Conservation (phyloP, 805 yeast species). For the Saccharomycopsis selenospora region DNA sequence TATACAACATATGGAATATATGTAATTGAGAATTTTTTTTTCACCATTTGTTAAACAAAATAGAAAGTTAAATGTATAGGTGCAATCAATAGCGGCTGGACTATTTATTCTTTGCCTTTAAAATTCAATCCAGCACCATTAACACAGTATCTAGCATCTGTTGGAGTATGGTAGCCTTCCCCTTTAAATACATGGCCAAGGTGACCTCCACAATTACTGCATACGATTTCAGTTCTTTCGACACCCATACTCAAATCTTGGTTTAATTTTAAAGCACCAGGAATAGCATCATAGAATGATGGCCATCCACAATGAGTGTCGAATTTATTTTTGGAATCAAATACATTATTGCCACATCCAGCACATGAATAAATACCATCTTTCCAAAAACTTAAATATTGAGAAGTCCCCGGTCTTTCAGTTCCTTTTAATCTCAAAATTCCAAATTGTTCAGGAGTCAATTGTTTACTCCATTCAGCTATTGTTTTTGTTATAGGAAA, state of each 20-base stretch:
- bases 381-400: constrained; percentile 35
- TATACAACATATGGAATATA: too few species aligned
- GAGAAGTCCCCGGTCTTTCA: constrained; percentile 37
- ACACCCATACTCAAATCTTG: constrained; percentile 66
- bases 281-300: constrained; percentile 84
- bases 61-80: too few species aligned
- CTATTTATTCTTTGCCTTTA: constrained; percentile 19
- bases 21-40: too few species aligned
- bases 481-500: constrained; percentile 30
- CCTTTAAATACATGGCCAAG: constrained; percentile 92
- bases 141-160: constrained; percentile 92
- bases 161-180: constrained; percentile 83
- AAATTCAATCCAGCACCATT: constrained; percentile 79
- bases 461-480: constrained; percentile 71
- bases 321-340: constrained; percentile 74
- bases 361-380: constrained; percentile 76
- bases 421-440: constrained; percentile 58
- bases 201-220: constrained; percentile 87
- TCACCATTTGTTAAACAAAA: too few species aligned
- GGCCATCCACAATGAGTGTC: constrained; percentile 98
- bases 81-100: too few species aligned
- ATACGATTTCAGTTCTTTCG: constrained; percentile 83
- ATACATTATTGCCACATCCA: constrained; percentile 76
- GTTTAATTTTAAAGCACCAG: constrained; percentile 60
- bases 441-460: constrained; percentile 69